Percentiles rank a stretch among this genome's conserved stretches.
Evolutionary conservation across 768 basidiomycete species (phyloP).

Genomic region (Russula lepida): DNA sequence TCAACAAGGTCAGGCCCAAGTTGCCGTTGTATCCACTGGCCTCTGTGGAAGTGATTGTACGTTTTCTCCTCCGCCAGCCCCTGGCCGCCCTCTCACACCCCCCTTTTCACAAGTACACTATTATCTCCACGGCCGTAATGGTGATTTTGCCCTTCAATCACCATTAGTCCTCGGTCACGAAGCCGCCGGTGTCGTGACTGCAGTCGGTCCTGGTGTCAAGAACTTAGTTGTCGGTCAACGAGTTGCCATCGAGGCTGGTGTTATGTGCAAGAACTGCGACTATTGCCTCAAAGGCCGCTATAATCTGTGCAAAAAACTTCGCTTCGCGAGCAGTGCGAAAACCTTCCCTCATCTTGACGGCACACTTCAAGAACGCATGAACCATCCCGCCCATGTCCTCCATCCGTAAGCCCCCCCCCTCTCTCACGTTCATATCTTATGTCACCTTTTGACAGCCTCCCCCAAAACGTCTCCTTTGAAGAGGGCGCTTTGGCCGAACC

Average conservation of each 20-base stretch:
- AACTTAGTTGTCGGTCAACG: conserved; percentile 67
- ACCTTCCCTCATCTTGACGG: conserved; percentile 92
- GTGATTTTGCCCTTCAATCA: conserved; percentile 77
- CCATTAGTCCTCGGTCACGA: conserved; percentile 94
- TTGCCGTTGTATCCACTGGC: conserved; percentile 75
- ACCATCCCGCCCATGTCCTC: conserved; percentile 78
- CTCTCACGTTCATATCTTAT: conserved; percentile 1
- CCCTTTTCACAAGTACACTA: conserved; percentile 63
- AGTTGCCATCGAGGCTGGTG: conserved; percentile 90
- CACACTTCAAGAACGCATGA: conserved; percentile 79
- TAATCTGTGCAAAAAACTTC: conserved; percentile 86
- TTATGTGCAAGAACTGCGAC: conserved; percentile 71
- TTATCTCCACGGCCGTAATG: conserved; percentile 82
- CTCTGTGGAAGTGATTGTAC: conserved; percentile 82
- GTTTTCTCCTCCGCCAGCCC: conserved; percentile 27
- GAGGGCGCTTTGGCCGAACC: conserved; percentile 89
- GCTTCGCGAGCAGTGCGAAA: conserved; percentile 85
- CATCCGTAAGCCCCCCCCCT: conserved; percentile 57
- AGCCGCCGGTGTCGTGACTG: conserved; percentile 77
- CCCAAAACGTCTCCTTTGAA: conserved; percentile 67
- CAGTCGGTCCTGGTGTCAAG: conserved; percentile 66
- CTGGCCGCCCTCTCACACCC: background rate
- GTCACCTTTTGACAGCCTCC: conserved; percentile 42
- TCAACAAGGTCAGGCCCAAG: conserved; percentile 63
- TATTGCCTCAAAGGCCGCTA: conserved; percentile 73